Conservation (phyloP, 495 filamentous ascomycete genomes). For the Penicillium dipodomyicola region DNA sequence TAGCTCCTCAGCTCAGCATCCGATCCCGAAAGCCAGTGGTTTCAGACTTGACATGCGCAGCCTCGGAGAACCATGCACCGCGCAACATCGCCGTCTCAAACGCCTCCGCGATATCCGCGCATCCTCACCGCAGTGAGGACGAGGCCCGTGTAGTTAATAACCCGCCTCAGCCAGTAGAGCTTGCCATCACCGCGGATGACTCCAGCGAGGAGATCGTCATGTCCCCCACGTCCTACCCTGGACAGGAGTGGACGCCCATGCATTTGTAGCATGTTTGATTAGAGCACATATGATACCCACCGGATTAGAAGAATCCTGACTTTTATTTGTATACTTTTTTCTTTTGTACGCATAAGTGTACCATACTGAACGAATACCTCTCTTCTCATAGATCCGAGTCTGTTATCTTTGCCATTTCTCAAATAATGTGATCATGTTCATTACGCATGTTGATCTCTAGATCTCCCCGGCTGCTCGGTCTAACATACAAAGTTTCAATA, state of each 20-base stretch:
- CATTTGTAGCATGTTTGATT: constrained; percentile 20
- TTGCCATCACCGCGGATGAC: constrained; percentile 47
- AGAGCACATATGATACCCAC: constrained; percentile 19
- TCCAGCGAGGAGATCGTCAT: constrained; percentile 59
- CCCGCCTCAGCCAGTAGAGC: constrained; percentile 32
- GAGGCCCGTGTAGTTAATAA: constrained; percentile 25
- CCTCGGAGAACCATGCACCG: background rate
- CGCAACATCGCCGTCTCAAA: constrained; percentile 15
- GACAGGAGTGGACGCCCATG: constrained; percentile 75
- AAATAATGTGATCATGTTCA: background rate
- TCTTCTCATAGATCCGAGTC: background rate
- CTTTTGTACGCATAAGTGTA: background rate
- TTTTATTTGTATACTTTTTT: background rate
- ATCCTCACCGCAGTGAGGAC: constrained; percentile 27
- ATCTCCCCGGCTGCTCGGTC: background rate
- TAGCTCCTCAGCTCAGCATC: constrained; percentile 3
- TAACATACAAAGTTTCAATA: background rate
- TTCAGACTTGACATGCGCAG: background rate
- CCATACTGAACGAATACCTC: background rate
- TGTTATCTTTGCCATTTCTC: background rate
- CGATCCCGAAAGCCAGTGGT: constrained; percentile 14
- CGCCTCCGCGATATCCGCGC: constrained; percentile 13
- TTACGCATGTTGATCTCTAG: background rate
- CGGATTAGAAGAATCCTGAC: background rate
- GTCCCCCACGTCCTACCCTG: constrained; percentile 77